Evolutionary conservation across 2,329 filamentous ascomycete species (phyloP).

Genomic region (Aureobasidium sp.): DNA sequence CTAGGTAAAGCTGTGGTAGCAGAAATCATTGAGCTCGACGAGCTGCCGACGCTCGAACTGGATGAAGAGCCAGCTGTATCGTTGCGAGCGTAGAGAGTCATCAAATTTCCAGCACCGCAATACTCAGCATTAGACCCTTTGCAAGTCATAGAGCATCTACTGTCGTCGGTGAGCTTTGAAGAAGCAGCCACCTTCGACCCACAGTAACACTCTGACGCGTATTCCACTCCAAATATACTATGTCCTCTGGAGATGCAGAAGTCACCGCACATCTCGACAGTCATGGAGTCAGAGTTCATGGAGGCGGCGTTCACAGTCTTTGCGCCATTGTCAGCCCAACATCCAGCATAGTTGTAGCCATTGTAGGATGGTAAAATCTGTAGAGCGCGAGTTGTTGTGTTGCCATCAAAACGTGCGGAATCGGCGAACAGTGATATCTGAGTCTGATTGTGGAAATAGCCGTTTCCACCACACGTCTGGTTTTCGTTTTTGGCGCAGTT

Average conservation of each 20-base stretch:
- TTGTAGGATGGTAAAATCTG: slow-evolving; percentile 17
- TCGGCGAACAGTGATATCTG: slow-evolving; percentile 35
- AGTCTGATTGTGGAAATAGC: slow-evolving; percentile 25
- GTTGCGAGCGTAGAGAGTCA: slow-evolving; percentile 8
- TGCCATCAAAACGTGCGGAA: slow-evolving; percentile 18
- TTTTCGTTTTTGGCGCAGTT: slow-evolving; percentile 25
- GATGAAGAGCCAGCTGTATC: background rate
- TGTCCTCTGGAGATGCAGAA: slow-evolving; percentile 25
- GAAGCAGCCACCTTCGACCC: slow-evolving; percentile 18
- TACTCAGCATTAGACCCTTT: slow-evolving; percentile 21
- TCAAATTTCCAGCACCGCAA: slow-evolving; percentile 19
- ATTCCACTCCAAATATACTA: slow-evolving; percentile 31
- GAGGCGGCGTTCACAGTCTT: slow-evolving; percentile 19
- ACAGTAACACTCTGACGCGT: slow-evolving; percentile 29
- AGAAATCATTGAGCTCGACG: background rate
- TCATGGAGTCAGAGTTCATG: slow-evolving; percentile 26
- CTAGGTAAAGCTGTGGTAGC: too few relatives aligned
- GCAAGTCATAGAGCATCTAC: slow-evolving; percentile 23
- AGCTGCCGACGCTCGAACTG: background rate
- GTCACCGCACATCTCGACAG: slow-evolving; percentile 30
- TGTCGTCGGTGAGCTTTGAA: slow-evolving; percentile 16
- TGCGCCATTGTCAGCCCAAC: slow-evolving; percentile 15
- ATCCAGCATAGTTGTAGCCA: slow-evolving; percentile 12
- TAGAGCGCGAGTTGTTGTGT: slow-evolving; percentile 15
- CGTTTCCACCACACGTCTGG: slow-evolving; percentile 25